Base-by-base conservation (phyloP, 2,329 filamentous ascomycete genomes). In the Purpureocillium lavendulum region DNA sequence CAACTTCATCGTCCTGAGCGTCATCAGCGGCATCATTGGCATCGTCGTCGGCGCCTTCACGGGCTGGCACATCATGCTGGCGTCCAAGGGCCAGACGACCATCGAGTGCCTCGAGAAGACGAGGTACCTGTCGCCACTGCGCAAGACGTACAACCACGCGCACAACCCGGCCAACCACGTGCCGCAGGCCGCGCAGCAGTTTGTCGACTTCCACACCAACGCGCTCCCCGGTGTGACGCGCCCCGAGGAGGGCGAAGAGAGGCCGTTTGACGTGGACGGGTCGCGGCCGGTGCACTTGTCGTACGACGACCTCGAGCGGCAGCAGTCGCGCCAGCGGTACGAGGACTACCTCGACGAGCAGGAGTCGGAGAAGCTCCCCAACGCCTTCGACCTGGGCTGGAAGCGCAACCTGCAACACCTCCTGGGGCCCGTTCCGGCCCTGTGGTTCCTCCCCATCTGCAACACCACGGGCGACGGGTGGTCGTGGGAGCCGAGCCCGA, bases 101-200 rank as follows among this genome's bases (percentile, higher is more conserved):
- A 96, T 98, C 43, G 92, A 98, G 60, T 94, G 84, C 53, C 68
- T 98, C 43, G 92, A 98, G 62, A 96, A 92, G 69, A 97, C 90
- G 2, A 77, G 92, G 40, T 98, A 98, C 62, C 74, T 95, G 7
- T 87, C 84, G 9, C 87, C 87, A 0, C 59, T 95, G 44, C 76
- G 83, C 41, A 75, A 75, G 36, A 74, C 90, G 55, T 80, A 85
- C 55, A 68, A 76, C 45, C 74, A 81, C 40, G 69, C 75, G 35
- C 70, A 75, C 45, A 67, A 74, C 56, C 72, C 66, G 53, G 66
- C 68, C 39, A 60, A 71, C 47, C 64, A 65, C 33, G 60, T 66
- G 30, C 63, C 70, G 9, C 62, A 78, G 4, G 80, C 76, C 36
- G 72, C 70, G 17, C 82, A 88, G 47, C 85, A 88, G 52, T 69